phyloP scores from a whole-genome alignment of 257 asterid species.

The Nicotiana tomentosiformis region DNA sequence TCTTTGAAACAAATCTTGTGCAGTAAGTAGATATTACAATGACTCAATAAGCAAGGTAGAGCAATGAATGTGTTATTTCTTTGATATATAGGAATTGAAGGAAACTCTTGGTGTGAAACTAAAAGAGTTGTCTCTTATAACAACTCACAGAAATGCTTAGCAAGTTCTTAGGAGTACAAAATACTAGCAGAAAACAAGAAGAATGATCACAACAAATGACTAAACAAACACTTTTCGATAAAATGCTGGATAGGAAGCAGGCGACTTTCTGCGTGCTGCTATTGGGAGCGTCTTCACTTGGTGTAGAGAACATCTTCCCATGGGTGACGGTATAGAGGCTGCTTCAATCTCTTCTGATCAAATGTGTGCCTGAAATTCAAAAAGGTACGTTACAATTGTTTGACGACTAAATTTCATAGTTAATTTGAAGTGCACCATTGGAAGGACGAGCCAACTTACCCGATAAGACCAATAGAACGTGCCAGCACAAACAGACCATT shows the following conservation, averaged over 20 bases:
- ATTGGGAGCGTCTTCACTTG: slow-evolving; percentile 41
- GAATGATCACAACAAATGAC: slow-evolving; percentile 20
- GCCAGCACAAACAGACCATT: slow-evolving; percentile 97
- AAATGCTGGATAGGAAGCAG: neutral
- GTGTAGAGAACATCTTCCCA: slow-evolving; percentile 99
- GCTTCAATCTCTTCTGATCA: slow-evolving; percentile 97
- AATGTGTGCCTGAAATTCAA: slow-evolving; percentile 73
- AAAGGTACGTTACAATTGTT: neutral
- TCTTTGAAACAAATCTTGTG: neutral
- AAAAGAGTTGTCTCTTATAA: slow-evolving; percentile 16
- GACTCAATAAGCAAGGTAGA: neutral
- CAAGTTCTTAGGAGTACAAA: slow-evolving; percentile 31
- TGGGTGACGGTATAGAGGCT: slow-evolving; percentile 99
- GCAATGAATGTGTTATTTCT: slow-evolving; percentile 8
- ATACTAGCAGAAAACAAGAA: slow-evolving; percentile 28
- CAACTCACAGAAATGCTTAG: slow-evolving; percentile 13
- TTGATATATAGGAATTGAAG: neutral
- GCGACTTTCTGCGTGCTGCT: neutral
- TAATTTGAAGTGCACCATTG: neutral
- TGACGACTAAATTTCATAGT: neutral
- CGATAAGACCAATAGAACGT: slow-evolving; percentile 98
- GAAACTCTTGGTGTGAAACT: neutral
- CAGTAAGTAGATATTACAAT: neutral
- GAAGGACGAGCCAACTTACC: slow-evolving; percentile 44
- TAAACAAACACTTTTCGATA: slow-evolving; percentile 10